Evolutionary conservation across 768 basidiomycete genomes (phyloP).

Genomic region (Russula lepida): DNA sequence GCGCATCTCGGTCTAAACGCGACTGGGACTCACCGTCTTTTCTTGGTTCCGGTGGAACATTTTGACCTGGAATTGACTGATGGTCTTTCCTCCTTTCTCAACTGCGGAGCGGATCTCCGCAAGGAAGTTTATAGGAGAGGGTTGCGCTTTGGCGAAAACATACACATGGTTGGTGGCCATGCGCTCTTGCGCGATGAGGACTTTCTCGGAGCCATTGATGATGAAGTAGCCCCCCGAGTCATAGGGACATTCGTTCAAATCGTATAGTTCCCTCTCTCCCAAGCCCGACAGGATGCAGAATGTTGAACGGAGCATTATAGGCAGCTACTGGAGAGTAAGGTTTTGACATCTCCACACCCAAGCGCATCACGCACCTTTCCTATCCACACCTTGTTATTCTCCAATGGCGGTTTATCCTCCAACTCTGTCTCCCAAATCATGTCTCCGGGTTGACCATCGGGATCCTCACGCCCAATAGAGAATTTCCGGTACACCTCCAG

Average conservation of each 20-base stretch:
- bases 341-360: not conserved
- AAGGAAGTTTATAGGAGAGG: conserved; percentile 90
- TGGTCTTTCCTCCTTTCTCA: conserved; percentile 96
- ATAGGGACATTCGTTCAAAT: conserved; percentile 96
- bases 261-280: conserved; percentile 72
- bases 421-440: conserved; percentile 68
- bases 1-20: conserved; percentile 7
- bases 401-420: conserved; percentile 46
- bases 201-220: conserved; percentile 99
- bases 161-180: conserved; percentile 99
- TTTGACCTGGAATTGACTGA: conserved; percentile 96
- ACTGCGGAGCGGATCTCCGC: conserved; percentile 97
- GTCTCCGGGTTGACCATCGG: conserved; percentile 72
- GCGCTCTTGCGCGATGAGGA: conserved; percentile 98
- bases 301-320: conserved; percentile 93
- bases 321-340: conserved; percentile 50
- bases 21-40: conserved; percentile 56
- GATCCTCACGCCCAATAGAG: conserved; percentile 70
- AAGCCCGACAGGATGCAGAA: conserved; percentile 87
- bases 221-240: conserved; percentile 99
- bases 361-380: conserved; percentile 59
- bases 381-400: conserved; percentile 84
- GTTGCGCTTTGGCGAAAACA: conserved; percentile 96
- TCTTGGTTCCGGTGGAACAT: conserved; percentile 90
- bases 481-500: conserved; percentile 92